Base-by-base conservation (phyloP, 345 rosid species). In the Odontarrhena argentea region DNA sequence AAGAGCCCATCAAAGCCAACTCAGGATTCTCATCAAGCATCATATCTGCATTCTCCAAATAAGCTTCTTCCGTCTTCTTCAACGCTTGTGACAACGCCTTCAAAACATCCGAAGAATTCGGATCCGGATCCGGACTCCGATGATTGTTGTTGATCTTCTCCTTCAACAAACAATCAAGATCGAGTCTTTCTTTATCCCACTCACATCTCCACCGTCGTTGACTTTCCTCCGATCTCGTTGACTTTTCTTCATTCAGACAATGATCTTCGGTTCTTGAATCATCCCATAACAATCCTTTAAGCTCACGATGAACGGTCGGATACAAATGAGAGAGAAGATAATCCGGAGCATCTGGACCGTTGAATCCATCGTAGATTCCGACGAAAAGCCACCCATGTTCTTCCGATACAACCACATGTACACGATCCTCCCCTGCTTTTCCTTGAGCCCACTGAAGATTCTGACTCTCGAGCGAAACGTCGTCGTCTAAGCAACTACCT, bases 401-500 rank as follows among this genome's bases (percentile, higher is more conserved):
- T 67, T 94, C 97, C 11, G 99, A 94, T 32, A 91, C 87, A n/a
- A 94, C 99, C 5, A 91, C 92, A 28, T 94, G 99, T n/a, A 94
- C 97, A 13, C 99, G 85, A 86, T 94, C 99, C 76, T 94, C 99
- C 1, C 99, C 99, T 1, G 99, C 99, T 78, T 86, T 91, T 9
- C 99, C 99, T 36, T 91, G 97, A 26, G 99, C 99, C 99, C 97
- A 93, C 68, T 93, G 97, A 55, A 93, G 87, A 74, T 84, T 89
- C 73, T 93, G 96, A 48, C 84, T 75, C 60, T 86, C 88, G 49
- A 79, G 76, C 10, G 85, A 80, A 52, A 80, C 94, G 47, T 86
- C 91, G 68, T 85, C 93, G 7, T 86, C 92, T 38, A 87, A 1
- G 4, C 47, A 72, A 74, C 92, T 85, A 4, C 90, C 92, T 57